phyloP scores from a whole-genome alignment of 2,329 filamentous ascomycete species.

The Ilyonectria robusta region DNA sequence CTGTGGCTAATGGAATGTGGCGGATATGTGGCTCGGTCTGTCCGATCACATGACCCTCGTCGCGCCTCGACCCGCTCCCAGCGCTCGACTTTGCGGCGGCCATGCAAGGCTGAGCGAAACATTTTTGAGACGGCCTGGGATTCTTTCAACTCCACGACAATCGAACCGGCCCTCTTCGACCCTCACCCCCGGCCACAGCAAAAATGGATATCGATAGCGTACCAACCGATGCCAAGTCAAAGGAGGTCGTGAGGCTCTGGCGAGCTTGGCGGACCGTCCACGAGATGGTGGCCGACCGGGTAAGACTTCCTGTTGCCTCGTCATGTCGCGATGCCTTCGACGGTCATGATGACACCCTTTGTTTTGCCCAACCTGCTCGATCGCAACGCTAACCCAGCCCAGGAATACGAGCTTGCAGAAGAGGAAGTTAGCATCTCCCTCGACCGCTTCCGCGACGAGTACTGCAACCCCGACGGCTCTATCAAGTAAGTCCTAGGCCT shows the following conservation, averaged over 20 bases:
- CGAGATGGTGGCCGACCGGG: slow-evolving; percentile 94
- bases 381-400: slow-evolving; percentile 28
- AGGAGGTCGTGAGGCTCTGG: slow-evolving; percentile 81
- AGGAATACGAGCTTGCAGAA: slow-evolving; percentile 95
- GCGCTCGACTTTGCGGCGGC: slow-evolving; percentile 35
- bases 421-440: slow-evolving; percentile 90
- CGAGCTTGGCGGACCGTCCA: slow-evolving; percentile 93
- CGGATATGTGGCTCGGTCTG: slow-evolving; percentile 15
- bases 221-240: slow-evolving; percentile 65
- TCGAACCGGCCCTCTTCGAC: slow-evolving; percentile 14
- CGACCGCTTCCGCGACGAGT: slow-evolving; percentile 83
- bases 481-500: slow-evolving; percentile 74
- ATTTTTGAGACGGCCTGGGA: slow-evolving; percentile 42
- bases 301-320: slow-evolving; percentile 61
- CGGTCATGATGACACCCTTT: slow-evolving; percentile 16
- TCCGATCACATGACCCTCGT: slow-evolving; percentile 43
- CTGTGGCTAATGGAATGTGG: slow-evolving; percentile 10
- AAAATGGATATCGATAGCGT: slow-evolving; percentile 58
- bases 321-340: slow-evolving; percentile 21
- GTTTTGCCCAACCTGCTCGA: background rate
- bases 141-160: slow-evolving; percentile 27
- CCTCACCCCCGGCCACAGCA: slow-evolving; percentile 16
- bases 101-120: slow-evolving; percentile 49
- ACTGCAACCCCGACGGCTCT: slow-evolving; percentile 79
- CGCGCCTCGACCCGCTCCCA: slow-evolving; percentile 36